A percentile compares a stretch with the other conserved stretches of the same genome.
These are phyloP conservation scores for Trichosporon sp. DNA, from an alignment of 1,284 basidiomycete species.

Conservation along the genomic window DNA sequence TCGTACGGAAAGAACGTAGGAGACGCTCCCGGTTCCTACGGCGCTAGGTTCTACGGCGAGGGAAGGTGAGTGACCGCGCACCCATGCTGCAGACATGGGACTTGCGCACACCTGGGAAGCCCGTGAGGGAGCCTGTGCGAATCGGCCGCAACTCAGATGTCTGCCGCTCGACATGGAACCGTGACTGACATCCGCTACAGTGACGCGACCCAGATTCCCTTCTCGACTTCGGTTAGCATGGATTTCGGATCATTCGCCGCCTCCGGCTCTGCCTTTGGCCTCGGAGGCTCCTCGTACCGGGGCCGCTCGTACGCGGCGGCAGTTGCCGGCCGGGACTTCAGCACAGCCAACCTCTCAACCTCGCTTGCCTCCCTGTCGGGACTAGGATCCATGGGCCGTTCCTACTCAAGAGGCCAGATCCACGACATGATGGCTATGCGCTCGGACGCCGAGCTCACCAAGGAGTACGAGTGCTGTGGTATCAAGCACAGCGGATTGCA, in stretches of 20 bases:
- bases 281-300: constrained; percentile 36
- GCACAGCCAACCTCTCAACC: constrained; percentile 39
- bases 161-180: constrained; percentile 11
- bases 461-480: constrained; percentile 52
- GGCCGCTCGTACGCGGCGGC: constrained; percentile 52
- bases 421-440: constrained; percentile 44
- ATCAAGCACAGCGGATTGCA: constrained; percentile 47
- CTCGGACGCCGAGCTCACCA: constrained; percentile 47
- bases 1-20: constrained; percentile 41
- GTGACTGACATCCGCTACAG: constrained; percentile 26
- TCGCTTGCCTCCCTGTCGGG: constrained; percentile 51
- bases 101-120: constrained; percentile 33
- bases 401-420: constrained; percentile 49
- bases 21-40: constrained; percentile 38
- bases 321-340: constrained; percentile 34
- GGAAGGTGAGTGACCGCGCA: constrained; percentile 39
- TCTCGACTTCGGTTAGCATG: constrained; percentile 51
- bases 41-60: constrained; percentile 51
- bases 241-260: constrained; percentile 47
- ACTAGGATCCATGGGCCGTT: constrained; percentile 38
- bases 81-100: constrained; percentile 12
- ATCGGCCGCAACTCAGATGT: not conserved
- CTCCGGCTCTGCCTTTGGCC: constrained; percentile 42
- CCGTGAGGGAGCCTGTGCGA: constrained; percentile 34
- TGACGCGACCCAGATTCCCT: constrained; percentile 46